These are phyloP conservation scores for Arabidopsis lyrata DNA, from an alignment of 441 rosid species.

Conservation along the genomic window DNA sequence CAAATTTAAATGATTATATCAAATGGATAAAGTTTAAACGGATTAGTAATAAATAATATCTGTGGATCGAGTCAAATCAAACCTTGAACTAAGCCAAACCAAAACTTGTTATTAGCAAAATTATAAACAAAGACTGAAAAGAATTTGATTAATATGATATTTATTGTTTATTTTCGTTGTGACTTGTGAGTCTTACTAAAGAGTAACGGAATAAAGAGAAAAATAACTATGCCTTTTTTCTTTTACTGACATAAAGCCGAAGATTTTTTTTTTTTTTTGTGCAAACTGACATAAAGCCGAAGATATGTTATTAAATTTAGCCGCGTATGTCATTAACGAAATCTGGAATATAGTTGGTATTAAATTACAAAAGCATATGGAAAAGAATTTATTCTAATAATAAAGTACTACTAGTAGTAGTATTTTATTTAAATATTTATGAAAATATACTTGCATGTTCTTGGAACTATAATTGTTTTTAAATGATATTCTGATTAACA, in stretches of 20 bases:
- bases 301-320: constrained; percentile 33
- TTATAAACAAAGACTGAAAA: constrained; percentile 17
- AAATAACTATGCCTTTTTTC: constrained; percentile 22
- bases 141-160: constrained; percentile 1
- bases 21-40: not conserved
- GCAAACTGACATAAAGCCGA: constrained; percentile 36
- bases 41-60: not conserved
- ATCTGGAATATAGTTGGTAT: constrained; percentile 39
- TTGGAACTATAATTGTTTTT: constrained; percentile 38
- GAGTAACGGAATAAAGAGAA: constrained; percentile 44
- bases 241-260: too few relatives aligned
- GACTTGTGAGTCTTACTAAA: constrained; percentile 30
- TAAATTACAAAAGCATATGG: constrained; percentile 40
- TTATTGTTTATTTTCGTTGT: constrained; percentile 20
- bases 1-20: too few relatives aligned
- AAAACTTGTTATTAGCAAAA: not conserved
- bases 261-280: constrained; percentile 26
- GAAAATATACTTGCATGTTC: constrained; percentile 40
- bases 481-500: constrained; percentile 33
- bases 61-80: constrained; percentile 10
- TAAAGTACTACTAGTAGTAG: not conserved
- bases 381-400: constrained; percentile 19
- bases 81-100: not conserved
- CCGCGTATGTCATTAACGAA: constrained; percentile 35
- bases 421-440: constrained; percentile 12